Evolutionary conservation across 2,329 filamentous ascomycete species (phyloP).

Genomic region (Sarocladium kiliense): DNA sequence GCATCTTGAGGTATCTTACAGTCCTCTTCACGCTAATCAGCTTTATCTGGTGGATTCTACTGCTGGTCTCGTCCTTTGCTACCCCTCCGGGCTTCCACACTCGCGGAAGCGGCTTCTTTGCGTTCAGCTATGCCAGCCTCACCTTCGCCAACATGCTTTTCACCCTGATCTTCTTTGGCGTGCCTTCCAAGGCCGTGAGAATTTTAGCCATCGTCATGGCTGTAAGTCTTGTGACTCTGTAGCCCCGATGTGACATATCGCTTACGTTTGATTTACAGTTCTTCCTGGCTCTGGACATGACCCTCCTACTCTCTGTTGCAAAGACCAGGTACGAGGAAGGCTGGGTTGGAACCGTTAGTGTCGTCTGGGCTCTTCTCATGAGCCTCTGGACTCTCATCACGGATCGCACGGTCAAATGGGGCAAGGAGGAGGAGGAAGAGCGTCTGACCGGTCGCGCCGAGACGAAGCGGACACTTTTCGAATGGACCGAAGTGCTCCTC

Average conservation of each 20-base stretch:
- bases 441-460: slow-evolving; percentile 85
- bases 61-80: slow-evolving; percentile 86
- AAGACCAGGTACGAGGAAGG: slow-evolving; percentile 77
- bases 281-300: slow-evolving; percentile 55
- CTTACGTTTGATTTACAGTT: slow-evolving; percentile 18
- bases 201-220: slow-evolving; percentile 66
- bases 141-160: slow-evolving; percentile 71
- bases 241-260: slow-evolving; percentile 31
- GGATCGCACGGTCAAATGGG: slow-evolving; percentile 82
- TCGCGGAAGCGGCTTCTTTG: slow-evolving; percentile 87
- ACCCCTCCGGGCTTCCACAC: slow-evolving; percentile 83
- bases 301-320: slow-evolving; percentile 72
- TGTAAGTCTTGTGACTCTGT: slow-evolving; percentile 15
- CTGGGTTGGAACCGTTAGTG: slow-evolving; percentile 83
- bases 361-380: slow-evolving; percentile 75
- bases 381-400: slow-evolving; percentile 72
- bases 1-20: slow-evolving; percentile 72
- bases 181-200: slow-evolving; percentile 74
- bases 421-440: slow-evolving; percentile 89
- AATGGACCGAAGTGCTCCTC: slow-evolving; percentile 78
- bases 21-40: slow-evolving; percentile 69
- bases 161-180: slow-evolving; percentile 79
- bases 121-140: slow-evolving; percentile 77
- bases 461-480: slow-evolving; percentile 70
- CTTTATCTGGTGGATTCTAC: slow-evolving; percentile 87